Evolutionary conservation across 176 grass and related monocot genomes (phyloP), one percentile per base, ranked within the genome.

Genomic region (Elymus sibiricus): DNA sequence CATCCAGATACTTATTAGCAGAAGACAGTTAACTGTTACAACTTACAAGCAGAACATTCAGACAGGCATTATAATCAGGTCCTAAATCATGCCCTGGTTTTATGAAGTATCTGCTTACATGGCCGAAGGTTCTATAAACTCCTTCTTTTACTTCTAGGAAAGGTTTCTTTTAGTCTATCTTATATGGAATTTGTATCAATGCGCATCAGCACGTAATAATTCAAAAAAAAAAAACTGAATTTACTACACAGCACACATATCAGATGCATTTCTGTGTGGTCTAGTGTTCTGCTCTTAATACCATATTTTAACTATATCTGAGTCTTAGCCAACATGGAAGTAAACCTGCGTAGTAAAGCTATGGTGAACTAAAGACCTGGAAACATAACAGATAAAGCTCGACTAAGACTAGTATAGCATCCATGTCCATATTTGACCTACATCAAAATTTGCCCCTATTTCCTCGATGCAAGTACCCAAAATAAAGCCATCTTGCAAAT

Each of bases 321-420:
- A 22, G 67, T n/a, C 28, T 43, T 10, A 68, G 65, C n/a, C 31
- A 19, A 37, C 22, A 70, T 70, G 51, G 51, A 82, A 71, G 72
- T 72, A 64, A 69, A 86, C n/a, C 82, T 12, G 2, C 39, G 19
- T 14, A 44, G 17, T 27, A n/a, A 71, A 24, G 11, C 13, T 43
- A 72, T 39, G 53, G 55, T 38, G 14, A 75, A 35, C 34, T 80
- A 55, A 29, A 35, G 74, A 1, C 5, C 35, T 66, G 31, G 1
- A 39, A 83, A 78, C 34, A 26, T 72, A 77, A 65, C 19, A 70
- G 9, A 28, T 77, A 67, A 81, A 40, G 7, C 60, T 86, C 19
- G 44, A 56, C 32, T 28, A 74, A 79, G 17, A 70, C 64, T 17
- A 49, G 19, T 68, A 67, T 21, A 66, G 5, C 0, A 81, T 37